phyloP scores from a whole-genome alignment of 2,329 filamentous ascomycete genomes.

The Cercospora sp. region DNA sequence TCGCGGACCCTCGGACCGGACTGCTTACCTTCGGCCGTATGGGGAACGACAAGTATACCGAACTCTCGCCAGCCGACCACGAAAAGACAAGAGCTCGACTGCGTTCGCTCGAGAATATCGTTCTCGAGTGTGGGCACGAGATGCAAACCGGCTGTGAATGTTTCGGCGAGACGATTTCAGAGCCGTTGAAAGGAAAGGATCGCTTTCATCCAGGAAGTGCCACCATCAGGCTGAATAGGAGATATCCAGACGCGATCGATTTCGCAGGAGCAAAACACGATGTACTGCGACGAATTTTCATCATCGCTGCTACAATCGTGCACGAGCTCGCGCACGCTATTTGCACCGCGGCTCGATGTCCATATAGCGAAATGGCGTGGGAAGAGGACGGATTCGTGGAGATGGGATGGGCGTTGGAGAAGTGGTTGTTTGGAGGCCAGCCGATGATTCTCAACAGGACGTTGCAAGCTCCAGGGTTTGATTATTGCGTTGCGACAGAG shows the following conservation, averaged over 20 bases:
- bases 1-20: background rate
- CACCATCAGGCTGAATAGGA: background rate
- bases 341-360: background rate
- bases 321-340: conserved; percentile 16
- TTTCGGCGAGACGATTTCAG: background rate
- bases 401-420: conserved; percentile 9
- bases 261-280: too few species aligned
- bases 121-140: background rate
- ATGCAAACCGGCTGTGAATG: background rate
- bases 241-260: background rate
- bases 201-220: background rate
- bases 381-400: conserved; percentile 12
- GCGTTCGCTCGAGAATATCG: background rate
- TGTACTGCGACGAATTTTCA: conserved; percentile 4
- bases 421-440: conserved; percentile 10
- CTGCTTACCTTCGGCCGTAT: background rate
- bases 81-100: background rate
- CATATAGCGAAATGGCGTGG: background rate
- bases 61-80: background rate
- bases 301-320: conserved; percentile 1
- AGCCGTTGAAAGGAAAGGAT: background rate
- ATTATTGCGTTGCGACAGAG: background rate
- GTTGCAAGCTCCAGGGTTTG: background rate
- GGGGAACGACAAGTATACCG: too few species aligned
- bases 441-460: background rate